These are phyloP conservation scores for Sarocladium strictum DNA, from an alignment of 2,329 filamentous ascomycete genomes.

Conservation along the genomic window DNA sequence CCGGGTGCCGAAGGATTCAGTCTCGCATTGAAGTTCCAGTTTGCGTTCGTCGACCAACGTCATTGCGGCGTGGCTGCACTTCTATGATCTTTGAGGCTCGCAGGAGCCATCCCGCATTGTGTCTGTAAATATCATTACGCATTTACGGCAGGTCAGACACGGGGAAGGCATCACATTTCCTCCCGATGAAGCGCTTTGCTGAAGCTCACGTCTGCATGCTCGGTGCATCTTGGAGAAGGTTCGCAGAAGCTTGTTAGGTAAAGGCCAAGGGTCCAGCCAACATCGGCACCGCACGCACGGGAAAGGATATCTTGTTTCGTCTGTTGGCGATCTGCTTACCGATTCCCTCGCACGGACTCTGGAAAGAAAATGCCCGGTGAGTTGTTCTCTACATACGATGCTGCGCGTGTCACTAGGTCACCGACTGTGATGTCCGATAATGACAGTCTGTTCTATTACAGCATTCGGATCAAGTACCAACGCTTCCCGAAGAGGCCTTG, in stretches of 20 bases:
- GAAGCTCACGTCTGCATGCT: no score
- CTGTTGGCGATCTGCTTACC: not conserved
- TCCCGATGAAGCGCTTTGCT: no score
- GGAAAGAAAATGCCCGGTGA: no score
- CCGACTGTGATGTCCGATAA: not conserved
- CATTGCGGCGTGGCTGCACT: not conserved
- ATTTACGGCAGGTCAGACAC: no score
- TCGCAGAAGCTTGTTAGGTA: not conserved
- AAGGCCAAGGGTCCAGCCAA: not conserved
- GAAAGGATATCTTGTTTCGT: not conserved
- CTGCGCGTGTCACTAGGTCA: no score
- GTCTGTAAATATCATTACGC: not conserved
- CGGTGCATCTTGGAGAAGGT: no score
- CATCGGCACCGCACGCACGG: not conserved
- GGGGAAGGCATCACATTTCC: no score
- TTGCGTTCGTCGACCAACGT: not conserved
- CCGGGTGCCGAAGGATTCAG: not conserved
- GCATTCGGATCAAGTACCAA: not conserved
- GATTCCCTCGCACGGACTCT: not conserved
- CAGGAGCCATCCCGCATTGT: no score
- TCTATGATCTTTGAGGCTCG: no score
- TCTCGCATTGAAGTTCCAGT: not conserved
- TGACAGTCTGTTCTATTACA: not conserved
- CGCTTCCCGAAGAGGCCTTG: not conserved
- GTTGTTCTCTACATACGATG: no score